phyloP scores from a whole-genome alignment of 805 yeast genomes.

The Candida rishiriensis region DNA sequence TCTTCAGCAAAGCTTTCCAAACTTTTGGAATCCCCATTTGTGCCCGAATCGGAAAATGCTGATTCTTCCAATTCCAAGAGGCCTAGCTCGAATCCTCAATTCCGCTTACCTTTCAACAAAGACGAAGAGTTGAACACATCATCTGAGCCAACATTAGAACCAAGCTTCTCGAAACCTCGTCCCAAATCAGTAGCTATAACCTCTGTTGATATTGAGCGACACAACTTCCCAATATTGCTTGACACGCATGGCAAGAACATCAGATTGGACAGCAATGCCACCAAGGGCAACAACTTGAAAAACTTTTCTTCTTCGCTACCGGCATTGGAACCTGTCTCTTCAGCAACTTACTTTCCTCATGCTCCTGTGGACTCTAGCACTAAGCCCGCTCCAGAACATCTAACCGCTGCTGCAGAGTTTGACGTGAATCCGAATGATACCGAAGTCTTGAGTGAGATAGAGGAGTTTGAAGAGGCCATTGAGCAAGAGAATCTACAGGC shows the following conservation, averaged over 20 bases:
- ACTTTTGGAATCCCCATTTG: neutral
- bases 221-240: neutral
- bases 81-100: neutral
- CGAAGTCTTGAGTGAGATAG: slow-evolving; percentile 21
- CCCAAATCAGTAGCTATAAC: slow-evolving; percentile 12
- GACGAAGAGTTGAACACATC: neutral
- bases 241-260: neutral
- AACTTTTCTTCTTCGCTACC: slow-evolving; percentile 13
- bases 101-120: neutral
- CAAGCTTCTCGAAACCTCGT: slow-evolving; percentile 3
- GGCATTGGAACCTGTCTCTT: slow-evolving; percentile 55
- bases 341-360: slow-evolving; percentile 71
- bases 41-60: neutral
- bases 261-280: neutral
- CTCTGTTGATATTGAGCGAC: slow-evolving; percentile 13
- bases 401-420: slow-evolving; percentile 47
- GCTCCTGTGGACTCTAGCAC: slow-evolving; percentile 34
- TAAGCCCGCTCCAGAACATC: slow-evolving; percentile 33
- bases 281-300: neutral
- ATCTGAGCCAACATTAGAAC: neutral
- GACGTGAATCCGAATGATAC: slow-evolving; percentile 29
- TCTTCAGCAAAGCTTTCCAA: slow-evolving; percentile 4
- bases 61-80: neutral
- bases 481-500: slow-evolving; percentile 12
- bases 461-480: slow-evolving; percentile 22